Evolutionary conservation across 805 yeast genomes (phyloP).

Genomic region (Tetrapisispora namnaoensis): DNA sequence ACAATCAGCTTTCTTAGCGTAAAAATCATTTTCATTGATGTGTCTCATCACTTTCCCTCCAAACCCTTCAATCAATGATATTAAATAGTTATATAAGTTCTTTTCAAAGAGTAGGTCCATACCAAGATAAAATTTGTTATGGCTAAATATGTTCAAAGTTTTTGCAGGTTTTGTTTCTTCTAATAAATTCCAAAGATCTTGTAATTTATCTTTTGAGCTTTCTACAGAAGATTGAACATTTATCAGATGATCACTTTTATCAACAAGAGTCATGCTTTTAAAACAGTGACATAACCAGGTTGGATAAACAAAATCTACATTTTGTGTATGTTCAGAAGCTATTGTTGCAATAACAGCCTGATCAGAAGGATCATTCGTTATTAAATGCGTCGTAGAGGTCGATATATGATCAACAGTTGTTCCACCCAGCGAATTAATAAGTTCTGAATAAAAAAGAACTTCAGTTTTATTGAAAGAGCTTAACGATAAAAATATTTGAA

Average conservation of each 20-base stretch:
- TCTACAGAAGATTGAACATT: slow-evolving; percentile 17
- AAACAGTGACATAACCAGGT: slow-evolving; percentile 3
- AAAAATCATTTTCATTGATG: slow-evolving; percentile 3
- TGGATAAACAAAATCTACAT: slow-evolving; percentile 6
- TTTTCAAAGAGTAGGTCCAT: slow-evolving; percentile 2
- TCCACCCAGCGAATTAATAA: slow-evolving; percentile 62
- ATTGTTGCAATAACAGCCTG: slow-evolving; percentile 48
- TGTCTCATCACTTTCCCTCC: neutral
- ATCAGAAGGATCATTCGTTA: slow-evolving; percentile 49
- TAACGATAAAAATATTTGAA: slow-evolving; percentile 51
- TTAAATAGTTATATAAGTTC: slow-evolving; percentile 1
- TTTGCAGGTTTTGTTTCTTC: neutral
- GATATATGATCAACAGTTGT: slow-evolving; percentile 51
- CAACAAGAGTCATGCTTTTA: slow-evolving; percentile 26
- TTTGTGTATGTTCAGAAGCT: slow-evolving; percentile 26
- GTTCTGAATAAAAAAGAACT: slow-evolving; percentile 55
- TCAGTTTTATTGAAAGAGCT: slow-evolving; percentile 52
- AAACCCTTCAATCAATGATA: neutral
- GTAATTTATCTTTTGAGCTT: slow-evolving; percentile 6
- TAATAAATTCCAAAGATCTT: slow-evolving; percentile 8
- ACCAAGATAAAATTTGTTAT: neutral
- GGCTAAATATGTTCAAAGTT: neutral
- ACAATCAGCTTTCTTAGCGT: slow-evolving; percentile 30
- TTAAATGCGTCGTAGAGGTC: slow-evolving; percentile 67
- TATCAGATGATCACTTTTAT: slow-evolving; percentile 30